Evolutionary conservation across 345 rosid species (phyloP).

Genomic region (Gossypium thurberi): DNA sequence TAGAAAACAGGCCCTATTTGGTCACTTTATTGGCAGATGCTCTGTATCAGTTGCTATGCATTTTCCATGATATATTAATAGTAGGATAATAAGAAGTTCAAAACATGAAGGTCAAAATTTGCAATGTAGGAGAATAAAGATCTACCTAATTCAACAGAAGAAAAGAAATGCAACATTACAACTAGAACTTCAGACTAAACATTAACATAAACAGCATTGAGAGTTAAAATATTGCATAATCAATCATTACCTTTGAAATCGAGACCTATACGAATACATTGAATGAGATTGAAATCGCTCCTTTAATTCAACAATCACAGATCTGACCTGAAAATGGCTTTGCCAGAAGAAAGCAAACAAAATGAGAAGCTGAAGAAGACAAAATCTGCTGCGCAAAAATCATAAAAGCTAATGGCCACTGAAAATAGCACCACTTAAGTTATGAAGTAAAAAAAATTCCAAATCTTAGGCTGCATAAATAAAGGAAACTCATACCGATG

Average conservation of each 20-base stretch:
- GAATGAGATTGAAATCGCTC: slow-evolving; percentile 94
- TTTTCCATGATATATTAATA: not conserved
- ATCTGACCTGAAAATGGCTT: slow-evolving; percentile 96
- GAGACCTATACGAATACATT: slow-evolving; percentile 87
- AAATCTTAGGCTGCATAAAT: slow-evolving; percentile 10
- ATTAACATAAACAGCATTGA: not conserved
- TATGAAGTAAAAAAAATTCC: not conserved
- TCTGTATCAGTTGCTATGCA: not conserved
- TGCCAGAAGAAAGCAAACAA: slow-evolving; percentile 83
- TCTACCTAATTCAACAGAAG: not conserved
- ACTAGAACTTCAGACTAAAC: not conserved
- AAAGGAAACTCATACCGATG: slow-evolving; percentile 80
- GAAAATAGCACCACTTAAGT: not conserved
- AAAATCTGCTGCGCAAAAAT: not conserved
- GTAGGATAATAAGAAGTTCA: not conserved
- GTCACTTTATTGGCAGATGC: not conserved
- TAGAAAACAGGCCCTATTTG: not conserved
- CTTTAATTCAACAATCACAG: slow-evolving; percentile 92
- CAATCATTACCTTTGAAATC: slow-evolving; percentile 72
- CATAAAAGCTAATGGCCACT: slow-evolving; percentile 4
- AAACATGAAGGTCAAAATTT: not conserved
- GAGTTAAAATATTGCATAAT: not conserved
- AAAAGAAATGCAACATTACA: not conserved
- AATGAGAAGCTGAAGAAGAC: slow-evolving; percentile 37
- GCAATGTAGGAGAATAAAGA: not conserved